These are phyloP conservation scores for Artemisia argyi DNA, from an alignment of 129 eudicot genomes.

Conservation along the genomic window DNA sequence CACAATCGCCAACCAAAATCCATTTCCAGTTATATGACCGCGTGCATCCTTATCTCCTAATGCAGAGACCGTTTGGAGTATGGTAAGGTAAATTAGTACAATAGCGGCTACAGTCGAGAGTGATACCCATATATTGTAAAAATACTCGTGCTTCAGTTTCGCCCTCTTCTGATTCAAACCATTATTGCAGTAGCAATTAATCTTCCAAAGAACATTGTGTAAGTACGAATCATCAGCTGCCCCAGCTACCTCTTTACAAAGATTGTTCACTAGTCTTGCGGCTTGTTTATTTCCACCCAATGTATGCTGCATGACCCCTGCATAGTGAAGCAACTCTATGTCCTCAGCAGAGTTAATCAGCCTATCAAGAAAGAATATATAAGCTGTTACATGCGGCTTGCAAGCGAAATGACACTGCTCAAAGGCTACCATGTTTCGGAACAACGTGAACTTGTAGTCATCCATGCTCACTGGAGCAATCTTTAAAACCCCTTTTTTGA, in stretches of 20 bases:
- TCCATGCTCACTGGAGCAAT: constrained; percentile 40
- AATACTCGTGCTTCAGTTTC: constrained; percentile 34
- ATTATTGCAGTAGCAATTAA: constrained; percentile 31
- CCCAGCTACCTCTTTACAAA: constrained; percentile 42
- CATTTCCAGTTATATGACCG: not conserved
- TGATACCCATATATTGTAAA: constrained; percentile 39
- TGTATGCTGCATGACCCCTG: constrained; percentile 43
- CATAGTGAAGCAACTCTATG: constrained; percentile 44
- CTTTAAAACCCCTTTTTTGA: constrained; percentile 30
- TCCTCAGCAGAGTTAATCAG: constrained; percentile 42
- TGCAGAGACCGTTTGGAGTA: constrained; percentile 31
- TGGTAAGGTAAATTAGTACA: constrained; percentile 27
- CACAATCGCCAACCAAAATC: constrained; percentile 21
- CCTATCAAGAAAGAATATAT: constrained; percentile 40
- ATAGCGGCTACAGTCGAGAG: constrained; percentile 34
- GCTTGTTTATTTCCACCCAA: constrained; percentile 46
- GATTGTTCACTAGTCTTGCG: constrained; percentile 44
- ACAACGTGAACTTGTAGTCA: constrained; percentile 39
- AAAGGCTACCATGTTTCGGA: constrained; percentile 47
- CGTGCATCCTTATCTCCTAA: constrained; percentile 1
- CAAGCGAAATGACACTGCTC: constrained; percentile 38
- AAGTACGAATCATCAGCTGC: constrained; percentile 40
- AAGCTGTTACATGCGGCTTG: constrained; percentile 44
- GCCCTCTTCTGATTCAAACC: constrained; percentile 29
- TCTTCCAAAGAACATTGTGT: constrained; percentile 30